phyloP scores from a whole-genome alignment of 768 basidiomycete species.

The Kwoniella newhampshirensis region DNA sequence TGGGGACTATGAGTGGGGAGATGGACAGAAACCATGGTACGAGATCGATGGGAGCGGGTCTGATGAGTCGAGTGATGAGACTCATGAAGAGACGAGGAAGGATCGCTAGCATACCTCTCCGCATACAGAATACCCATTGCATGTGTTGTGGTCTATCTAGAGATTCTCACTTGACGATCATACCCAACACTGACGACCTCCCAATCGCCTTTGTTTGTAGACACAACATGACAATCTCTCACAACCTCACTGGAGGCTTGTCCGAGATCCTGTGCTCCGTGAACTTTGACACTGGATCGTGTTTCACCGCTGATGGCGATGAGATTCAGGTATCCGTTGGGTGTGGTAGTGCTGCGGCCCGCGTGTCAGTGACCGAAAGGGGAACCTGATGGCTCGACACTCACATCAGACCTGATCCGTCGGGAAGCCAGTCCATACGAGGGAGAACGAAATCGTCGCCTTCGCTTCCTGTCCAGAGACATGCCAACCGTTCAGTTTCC shows the following conservation, averaged over 20 bases:
- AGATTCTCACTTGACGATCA: constrained; percentile 44
- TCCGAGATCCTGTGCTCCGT: constrained; percentile 38
- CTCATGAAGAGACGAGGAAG: background rate
- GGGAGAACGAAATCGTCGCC: constrained; percentile 50
- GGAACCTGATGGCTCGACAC: constrained; percentile 9
- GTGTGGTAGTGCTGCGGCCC: constrained; percentile 42
- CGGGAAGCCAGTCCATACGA: constrained; percentile 50
- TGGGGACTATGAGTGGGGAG: constrained; percentile 3
- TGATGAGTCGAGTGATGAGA: constrained; percentile 1
- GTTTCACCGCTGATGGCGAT: constrained; percentile 37
- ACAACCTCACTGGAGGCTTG: constrained; percentile 43
- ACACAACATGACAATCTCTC: constrained; percentile 34
- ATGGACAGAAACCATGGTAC: constrained; percentile 7
- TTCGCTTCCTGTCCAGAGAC: constrained; percentile 48
- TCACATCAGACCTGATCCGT: constrained; percentile 49
- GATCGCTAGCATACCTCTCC: constrained; percentile 3
- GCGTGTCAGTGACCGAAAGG: constrained; percentile 5
- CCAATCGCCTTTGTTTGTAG: constrained; percentile 10
- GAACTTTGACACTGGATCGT: constrained; percentile 39
- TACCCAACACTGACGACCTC: constrained; percentile 50
- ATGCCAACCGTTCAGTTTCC: constrained; percentile 29
- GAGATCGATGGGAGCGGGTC: constrained; percentile 4
- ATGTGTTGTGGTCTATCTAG: constrained; percentile 7
- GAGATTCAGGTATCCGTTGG: constrained; percentile 46
- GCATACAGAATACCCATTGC: background rate